These are phyloP conservation scores for Zoysia japonica DNA, from an alignment of 176 grass and related monocot species.

Conservation along the genomic window DNA sequence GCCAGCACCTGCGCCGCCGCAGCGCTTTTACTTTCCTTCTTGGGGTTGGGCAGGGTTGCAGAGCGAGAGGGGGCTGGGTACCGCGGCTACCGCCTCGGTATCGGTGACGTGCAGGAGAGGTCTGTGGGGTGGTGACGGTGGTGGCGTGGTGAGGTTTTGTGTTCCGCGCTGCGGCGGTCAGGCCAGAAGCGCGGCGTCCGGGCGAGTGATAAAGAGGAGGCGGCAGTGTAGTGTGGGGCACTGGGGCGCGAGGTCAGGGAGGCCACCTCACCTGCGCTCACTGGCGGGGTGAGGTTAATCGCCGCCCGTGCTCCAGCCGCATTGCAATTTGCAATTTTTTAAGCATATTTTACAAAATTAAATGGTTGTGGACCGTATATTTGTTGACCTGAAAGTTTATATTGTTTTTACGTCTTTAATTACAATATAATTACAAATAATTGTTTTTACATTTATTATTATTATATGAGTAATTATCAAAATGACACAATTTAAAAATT, in stretches of 20 bases:
- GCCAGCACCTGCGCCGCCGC: constrained; percentile 14
- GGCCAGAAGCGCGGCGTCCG: constrained; percentile 42
- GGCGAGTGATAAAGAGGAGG: constrained; percentile 47
- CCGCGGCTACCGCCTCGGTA: constrained; percentile 22
- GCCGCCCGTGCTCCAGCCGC: background rate
- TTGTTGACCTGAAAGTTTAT: too few relatives aligned
- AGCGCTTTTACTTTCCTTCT: too few relatives aligned
- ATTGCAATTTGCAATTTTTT: background rate
- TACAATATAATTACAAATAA: too few relatives aligned
- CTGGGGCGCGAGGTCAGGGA: constrained; percentile 36
- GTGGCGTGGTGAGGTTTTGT: constrained; percentile 34
- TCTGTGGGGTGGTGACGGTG: constrained; percentile 15
- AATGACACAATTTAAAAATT: too few relatives aligned
- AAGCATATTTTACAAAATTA: too few relatives aligned
- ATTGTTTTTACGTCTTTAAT: too few relatives aligned
- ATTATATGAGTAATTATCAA: too few relatives aligned
- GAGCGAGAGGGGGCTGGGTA: background rate
- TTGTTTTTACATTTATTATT: too few relatives aligned
- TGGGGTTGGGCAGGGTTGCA: constrained; percentile 1
- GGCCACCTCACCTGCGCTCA: constrained; percentile 25
- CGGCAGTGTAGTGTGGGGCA: background rate
- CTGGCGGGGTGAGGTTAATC: constrained; percentile 37
- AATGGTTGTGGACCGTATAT: too few relatives aligned
- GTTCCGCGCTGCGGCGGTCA: constrained; percentile 51
- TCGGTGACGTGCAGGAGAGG: constrained; percentile 46